Base-by-base conservation (phyloP, 305 asterid genomes). In the Solanum aculeatissimum region DNA sequence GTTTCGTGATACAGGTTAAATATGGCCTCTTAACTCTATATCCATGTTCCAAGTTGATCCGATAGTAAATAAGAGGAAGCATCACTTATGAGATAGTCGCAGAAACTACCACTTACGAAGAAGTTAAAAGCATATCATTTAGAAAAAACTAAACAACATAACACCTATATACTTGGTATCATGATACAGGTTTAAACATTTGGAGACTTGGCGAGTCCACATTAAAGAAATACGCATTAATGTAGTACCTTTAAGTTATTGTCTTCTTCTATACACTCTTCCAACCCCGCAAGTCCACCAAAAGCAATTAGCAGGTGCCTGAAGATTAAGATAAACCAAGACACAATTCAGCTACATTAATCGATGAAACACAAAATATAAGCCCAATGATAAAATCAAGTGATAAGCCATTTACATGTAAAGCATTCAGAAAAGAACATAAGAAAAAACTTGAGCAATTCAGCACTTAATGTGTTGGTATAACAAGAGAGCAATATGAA, bases 241-340 rank as follows among this genome's bases (percentile, higher is more conserved):
- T 35, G 60, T 27, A 68, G 51, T 89, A 95, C 98, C 98, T 92
- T 95, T 71, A 95, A 88, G 81, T 70, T 88, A 27, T 86, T 87
- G 43, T 95, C 98, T 88, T 92, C 95, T 87, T 95, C 98, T 12
- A 97, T 93, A 43, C 99, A 93, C 89, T 97, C 99, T 86, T 97
- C 99, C 91, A 97, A 85, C 62, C 99, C 98, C 51, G 99, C 98
- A 55, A 97, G 98, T 77, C 99, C 99, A 87, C 99, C 99, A 80
- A 97, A 97, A 88, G 98, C 97, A 86, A 95, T 95, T 88, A 97
- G 89, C 60, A 97, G 94, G 91, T 97, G 98, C 94, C 97, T 94
- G 89, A 62, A 86, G 58, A 75, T 27, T 60, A n/a, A 58, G 42
- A 54, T 9, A 71, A 57, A 15, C 27, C 53, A 65, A 19, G 19